phyloP scores from a whole-genome alignment of 129 eudicot genomes.

The Centaurea solstitialis region DNA sequence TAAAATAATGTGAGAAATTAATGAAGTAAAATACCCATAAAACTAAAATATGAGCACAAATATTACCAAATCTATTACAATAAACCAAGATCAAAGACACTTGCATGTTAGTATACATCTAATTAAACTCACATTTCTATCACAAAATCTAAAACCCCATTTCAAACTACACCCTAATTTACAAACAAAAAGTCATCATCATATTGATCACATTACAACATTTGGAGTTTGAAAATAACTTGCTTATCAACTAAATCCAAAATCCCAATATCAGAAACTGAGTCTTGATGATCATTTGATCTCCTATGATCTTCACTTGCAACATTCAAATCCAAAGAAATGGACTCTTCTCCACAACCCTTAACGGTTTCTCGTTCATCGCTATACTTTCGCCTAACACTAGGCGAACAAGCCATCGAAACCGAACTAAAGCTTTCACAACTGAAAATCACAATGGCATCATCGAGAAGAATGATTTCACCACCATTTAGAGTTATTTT shows the following conservation, averaged over 20 bases:
- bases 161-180: slow-evolving; percentile 44
- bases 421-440: slow-evolving; percentile 48
- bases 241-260: slow-evolving; percentile 69
- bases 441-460: slow-evolving; percentile 75
- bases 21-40: slow-evolving; percentile 6
- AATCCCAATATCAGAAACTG: slow-evolving; percentile 48
- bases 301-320: slow-evolving; percentile 42
- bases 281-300: slow-evolving; percentile 25
- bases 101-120: slow-evolving; percentile 23
- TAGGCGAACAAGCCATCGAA: slow-evolving; percentile 60
- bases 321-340: slow-evolving; percentile 62
- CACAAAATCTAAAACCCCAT: slow-evolving; percentile 25
- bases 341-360: slow-evolving; percentile 31
- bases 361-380: slow-evolving; percentile 19
- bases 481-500: slow-evolving; percentile 33
- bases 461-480: slow-evolving; percentile 42
- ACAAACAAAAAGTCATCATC: slow-evolving; percentile 18
- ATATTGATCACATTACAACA: slow-evolving; percentile 36
- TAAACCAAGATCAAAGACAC: slow-evolving; percentile 14
- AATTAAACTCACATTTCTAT: slow-evolving; percentile 22
- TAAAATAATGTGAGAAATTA: background rate
- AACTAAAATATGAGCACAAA: slow-evolving; percentile 22
- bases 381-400: slow-evolving; percentile 18
- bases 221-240: slow-evolving; percentile 62
- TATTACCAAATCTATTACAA: slow-evolving; percentile 26